Evolutionary conservation across 805 yeast species (phyloP), one percentile per base, ranked within the genome.

Genomic region (Barnettozyma sp.): DNA sequence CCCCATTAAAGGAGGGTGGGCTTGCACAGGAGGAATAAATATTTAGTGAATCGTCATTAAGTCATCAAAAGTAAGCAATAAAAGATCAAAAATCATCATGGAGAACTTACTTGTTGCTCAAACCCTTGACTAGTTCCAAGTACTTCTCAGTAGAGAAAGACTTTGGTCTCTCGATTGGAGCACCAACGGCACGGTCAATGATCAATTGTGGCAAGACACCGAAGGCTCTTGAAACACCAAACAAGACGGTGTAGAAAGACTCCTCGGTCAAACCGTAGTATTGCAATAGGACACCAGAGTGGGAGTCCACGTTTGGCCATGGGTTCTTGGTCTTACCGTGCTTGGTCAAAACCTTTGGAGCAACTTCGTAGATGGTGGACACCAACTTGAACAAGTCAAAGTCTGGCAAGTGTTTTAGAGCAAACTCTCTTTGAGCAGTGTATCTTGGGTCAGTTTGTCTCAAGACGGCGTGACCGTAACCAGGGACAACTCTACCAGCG

Each of bases 241-340:
- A 82, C 59, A 82, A 66, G 27, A 82, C 94, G 36, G 92, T 83
- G 74, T 82, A 82, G 78, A 79, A 83, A 29, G 83, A 73, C 53
- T 76, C 77, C 70, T 82, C 86, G 38, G 81, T 79, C 57, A 82
- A 66, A 52, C 94, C 94, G 68, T 82, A 82, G 73, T 83, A 78
- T 65, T 82, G 88, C 63, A 82, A 71, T 51, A 83, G 65, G 44
- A 82, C 86, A 66, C 94, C 94, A 34, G 90, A 81, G 66, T 80
- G 86, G 36, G 92, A 80, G 66, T 82, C 94, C 48, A 82, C 94
- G 59, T 82, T 82, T 65, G 94, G 92, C 87, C 87, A 82, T 66
- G 92, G 92, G 76, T 82, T 82, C 76, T 82, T 82, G 58, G 90
- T 82, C 76, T 83, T 83, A 62, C 90, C 92, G 63, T 82, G 90